Percentiles rank a stretch among this genome's conserved stretches.
phyloP scores from a whole-genome alignment of 148 eudicot genomes.

The Chenopodium berlandieri region DNA sequence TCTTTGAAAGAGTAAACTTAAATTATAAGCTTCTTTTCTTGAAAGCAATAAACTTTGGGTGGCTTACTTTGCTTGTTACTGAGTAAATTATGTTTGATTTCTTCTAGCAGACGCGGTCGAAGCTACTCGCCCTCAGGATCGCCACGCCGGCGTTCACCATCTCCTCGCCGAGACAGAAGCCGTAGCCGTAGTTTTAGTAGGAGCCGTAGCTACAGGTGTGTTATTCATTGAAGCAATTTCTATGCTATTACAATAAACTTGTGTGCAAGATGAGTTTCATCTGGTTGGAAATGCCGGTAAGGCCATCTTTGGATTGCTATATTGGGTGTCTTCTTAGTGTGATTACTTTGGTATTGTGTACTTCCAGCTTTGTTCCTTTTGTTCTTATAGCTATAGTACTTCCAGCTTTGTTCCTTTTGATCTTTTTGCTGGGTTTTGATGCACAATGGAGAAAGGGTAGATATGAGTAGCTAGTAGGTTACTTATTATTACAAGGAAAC shows the following conservation, averaged over 20 bases:
- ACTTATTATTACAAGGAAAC: not conserved
- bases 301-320: not conserved
- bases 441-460: not conserved
- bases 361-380: not conserved
- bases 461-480: not conserved
- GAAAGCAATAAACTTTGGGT: not conserved
- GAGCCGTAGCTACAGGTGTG: conserved; percentile 80
- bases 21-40: not conserved
- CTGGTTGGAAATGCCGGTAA: not conserved
- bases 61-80: not conserved
- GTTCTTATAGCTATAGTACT: not conserved
- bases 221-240: not conserved
- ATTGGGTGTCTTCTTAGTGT: not conserved
- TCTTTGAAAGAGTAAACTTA: not conserved
- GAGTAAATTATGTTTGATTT: not conserved
- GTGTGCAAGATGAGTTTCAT: not conserved
- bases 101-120: conserved; percentile 43
- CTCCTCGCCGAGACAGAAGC: conserved; percentile 59
- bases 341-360: not conserved
- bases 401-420: not conserved
- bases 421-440: not conserved
- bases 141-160: conserved; percentile 38
- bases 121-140: conserved; percentile 76
- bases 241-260: not conserved
- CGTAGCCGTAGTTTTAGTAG: conserved; percentile 66